Evolutionary conservation across 306 rosid species (phyloP).

Genomic region (Elaeagnus macrophylla): DNA sequence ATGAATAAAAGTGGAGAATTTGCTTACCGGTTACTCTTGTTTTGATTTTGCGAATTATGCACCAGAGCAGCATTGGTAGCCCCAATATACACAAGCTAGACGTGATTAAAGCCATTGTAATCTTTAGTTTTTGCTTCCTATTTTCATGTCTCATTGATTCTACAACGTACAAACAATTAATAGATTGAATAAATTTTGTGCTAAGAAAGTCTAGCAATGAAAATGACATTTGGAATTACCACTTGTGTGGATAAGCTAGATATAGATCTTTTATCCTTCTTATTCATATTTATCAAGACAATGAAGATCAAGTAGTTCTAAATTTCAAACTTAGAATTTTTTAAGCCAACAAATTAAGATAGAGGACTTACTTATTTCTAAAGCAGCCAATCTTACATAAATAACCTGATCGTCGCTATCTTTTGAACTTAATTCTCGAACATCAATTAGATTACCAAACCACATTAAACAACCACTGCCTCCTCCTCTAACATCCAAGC

Average conservation of each 20-base stretch:
- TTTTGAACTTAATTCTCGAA: constrained; percentile 2
- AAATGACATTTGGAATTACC: neutral
- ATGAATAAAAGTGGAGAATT: constrained; percentile 7
- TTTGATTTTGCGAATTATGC: neutral
- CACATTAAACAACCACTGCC: constrained; percentile 34
- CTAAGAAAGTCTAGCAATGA: neutral
- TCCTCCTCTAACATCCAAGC: constrained; percentile 15
- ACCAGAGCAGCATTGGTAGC: neutral
- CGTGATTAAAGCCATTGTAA: neutral
- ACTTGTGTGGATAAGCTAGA: neutral
- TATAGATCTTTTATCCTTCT: too few relatives aligned
- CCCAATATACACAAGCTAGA: neutral
- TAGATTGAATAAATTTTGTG: neutral
- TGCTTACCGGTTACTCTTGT: constrained; percentile 20
- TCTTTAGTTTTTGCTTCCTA: neutral
- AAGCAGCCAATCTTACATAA: constrained; percentile 28
- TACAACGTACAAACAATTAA: neutral
- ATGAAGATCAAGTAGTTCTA: too few relatives aligned
- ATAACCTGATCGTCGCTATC: constrained; percentile 18
- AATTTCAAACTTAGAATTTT: too few relatives aligned
- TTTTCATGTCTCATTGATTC: neutral
- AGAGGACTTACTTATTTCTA: constrained; percentile 13
- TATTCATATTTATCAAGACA: too few relatives aligned
- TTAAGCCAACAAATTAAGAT: too few relatives aligned
- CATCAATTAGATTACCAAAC: constrained; percentile 32